Conservation (phyloP, 169 alveolate genomes). For the Eimeria praecox region DNA sequence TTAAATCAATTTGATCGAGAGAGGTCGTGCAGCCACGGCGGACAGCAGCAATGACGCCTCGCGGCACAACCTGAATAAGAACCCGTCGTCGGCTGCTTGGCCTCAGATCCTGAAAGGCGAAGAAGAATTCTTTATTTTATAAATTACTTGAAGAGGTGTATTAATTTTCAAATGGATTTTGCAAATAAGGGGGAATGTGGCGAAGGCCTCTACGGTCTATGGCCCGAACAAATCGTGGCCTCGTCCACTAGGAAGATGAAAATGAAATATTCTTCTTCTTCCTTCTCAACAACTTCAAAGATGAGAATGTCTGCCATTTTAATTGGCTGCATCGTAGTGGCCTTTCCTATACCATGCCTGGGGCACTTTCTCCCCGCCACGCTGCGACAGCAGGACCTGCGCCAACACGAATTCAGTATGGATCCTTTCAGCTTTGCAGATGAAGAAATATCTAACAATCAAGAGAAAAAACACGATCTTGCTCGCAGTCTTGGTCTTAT, state of each 20-base stretch:
- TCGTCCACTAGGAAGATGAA: not conserved
- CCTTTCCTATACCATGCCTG: not conserved
- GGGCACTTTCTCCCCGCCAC: slow-evolving; percentile 38
- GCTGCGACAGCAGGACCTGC: slow-evolving; percentile 51
- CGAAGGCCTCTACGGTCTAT: not conserved
- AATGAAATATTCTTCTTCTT: not conserved
- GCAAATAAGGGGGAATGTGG: not conserved
- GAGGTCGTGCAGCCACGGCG: not conserved
- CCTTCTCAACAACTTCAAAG: not conserved
- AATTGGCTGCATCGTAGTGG: not conserved
- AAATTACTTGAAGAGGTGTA: not conserved
- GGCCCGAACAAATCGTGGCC: not conserved
- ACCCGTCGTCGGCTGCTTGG: slow-evolving; percentile 1
- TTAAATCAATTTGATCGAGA: not conserved
- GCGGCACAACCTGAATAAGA: slow-evolving; percentile 38
- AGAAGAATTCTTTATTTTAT: not conserved
- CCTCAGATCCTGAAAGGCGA: not conserved
- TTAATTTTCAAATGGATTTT: slow-evolving; percentile 17
- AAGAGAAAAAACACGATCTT: slow-evolving; percentile 15
- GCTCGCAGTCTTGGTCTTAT: slow-evolving; percentile 27
- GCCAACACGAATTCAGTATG: not conserved
- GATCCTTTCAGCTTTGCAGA: not conserved
- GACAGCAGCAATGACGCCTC: slow-evolving; percentile 54
- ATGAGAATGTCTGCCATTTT: not conserved
- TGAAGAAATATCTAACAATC: not conserved